phyloP scores from a whole-genome alignment of 2,329 filamentous ascomycete genomes.

The Hypoxylon sp. region DNA sequence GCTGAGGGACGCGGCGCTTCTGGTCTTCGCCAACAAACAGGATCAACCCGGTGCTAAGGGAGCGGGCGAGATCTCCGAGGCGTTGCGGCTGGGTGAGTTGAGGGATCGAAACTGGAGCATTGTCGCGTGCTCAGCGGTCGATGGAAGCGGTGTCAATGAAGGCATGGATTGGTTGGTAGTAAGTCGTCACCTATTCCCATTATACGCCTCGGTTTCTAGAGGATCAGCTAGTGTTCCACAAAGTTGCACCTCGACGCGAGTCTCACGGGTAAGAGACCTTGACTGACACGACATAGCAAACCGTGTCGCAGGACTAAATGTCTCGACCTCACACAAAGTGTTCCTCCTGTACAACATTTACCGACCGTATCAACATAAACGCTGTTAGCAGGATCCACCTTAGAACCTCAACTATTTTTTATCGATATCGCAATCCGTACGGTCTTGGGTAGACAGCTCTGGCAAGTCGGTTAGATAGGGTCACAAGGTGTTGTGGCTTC shows the following conservation, averaged over 20 bases:
- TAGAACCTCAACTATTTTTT: constrained; percentile 27
- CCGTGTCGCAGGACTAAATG: constrained; percentile 59
- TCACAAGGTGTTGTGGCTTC: constrained; percentile 16
- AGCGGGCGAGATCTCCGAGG: constrained; percentile 96
- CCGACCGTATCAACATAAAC: constrained; percentile 24
- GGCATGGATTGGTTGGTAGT: constrained; percentile 99
- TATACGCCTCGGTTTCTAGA: not conserved
- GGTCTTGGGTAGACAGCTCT: constrained; percentile 41
- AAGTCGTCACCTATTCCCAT: constrained; percentile 54
- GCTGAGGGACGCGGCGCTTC: constrained; percentile 88
- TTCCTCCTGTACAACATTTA: constrained; percentile 35
- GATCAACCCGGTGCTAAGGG: constrained; percentile 98
- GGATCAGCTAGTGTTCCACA: constrained; percentile 8
- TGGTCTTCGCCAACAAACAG: constrained; percentile 99
- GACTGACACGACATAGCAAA: constrained; percentile 56
- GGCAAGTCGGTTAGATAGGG: constrained; percentile 23
- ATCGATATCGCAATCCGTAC: constrained; percentile 36
- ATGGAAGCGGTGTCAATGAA: constrained; percentile 93
- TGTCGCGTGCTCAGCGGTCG: constrained; percentile 95
- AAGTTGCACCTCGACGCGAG: not conserved
- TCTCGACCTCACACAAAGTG: constrained; percentile 17
- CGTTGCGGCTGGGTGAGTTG: constrained; percentile 88
- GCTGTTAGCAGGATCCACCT: constrained; percentile 10
- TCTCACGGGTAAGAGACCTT: constrained; percentile 9
- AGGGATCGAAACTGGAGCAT: constrained; percentile 99